Evolutionary conservation across 805 yeast genomes (phyloP).

Genomic region (Suhomyces sp.): DNA sequence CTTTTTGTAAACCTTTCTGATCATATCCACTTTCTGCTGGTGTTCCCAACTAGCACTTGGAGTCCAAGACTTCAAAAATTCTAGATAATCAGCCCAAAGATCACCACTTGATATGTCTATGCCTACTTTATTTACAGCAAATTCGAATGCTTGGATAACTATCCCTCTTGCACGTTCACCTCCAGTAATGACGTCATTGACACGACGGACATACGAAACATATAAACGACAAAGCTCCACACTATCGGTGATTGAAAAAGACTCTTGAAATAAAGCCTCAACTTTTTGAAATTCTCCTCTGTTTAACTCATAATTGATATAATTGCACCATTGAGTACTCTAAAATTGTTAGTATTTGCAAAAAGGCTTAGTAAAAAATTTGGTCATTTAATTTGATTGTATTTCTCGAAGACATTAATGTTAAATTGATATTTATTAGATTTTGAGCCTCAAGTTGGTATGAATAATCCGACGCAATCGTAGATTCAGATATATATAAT

Average conservation of each 20-base stretch:
- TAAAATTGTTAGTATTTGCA: constrained; percentile 26
- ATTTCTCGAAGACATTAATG: too few species aligned
- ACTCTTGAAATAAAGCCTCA: constrained; percentile 62
- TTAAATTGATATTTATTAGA: too few species aligned
- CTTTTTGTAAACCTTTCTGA: constrained; percentile 69
- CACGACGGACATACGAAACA: constrained; percentile 71
- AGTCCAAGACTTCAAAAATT: constrained; percentile 72
- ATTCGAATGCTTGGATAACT: constrained; percentile 79
- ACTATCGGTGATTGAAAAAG: constrained; percentile 61
- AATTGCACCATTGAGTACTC: constrained; percentile 65
- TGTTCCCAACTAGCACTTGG: constrained; percentile 82
- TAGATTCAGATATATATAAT: too few species aligned
- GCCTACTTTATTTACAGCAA: constrained; percentile 77
- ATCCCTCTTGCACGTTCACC: constrained; percentile 76
- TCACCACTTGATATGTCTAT: constrained; percentile 67
- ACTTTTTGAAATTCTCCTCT: constrained; percentile 65
- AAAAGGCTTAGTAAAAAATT: too few species aligned
- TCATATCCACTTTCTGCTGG: constrained; percentile 73
- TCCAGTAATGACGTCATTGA: constrained; percentile 69
- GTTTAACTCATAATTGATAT: constrained; percentile 61
- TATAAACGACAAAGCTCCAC: constrained; percentile 76
- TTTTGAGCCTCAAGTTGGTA: too few species aligned
- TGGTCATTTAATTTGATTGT: too few species aligned
- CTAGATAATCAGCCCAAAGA: constrained; percentile 83
- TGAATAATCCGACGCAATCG: too few species aligned